These are phyloP conservation scores for Triticum turgidum DNA, from an alignment of 176 grass and related monocot species.

Conservation along the genomic window DNA sequence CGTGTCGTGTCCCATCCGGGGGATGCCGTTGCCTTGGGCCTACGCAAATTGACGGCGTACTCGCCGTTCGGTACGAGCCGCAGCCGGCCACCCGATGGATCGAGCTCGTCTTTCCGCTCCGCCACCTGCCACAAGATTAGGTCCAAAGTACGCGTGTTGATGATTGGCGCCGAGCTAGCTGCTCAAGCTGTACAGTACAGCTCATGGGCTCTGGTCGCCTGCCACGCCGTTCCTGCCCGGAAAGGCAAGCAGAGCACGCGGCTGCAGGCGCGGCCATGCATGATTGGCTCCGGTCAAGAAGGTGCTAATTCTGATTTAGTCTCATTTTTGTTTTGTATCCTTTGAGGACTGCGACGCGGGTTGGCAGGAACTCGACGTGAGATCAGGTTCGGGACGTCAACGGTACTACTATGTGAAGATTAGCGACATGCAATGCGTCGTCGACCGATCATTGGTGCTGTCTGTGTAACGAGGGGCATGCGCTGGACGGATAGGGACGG, in stretches of 20 bases:
- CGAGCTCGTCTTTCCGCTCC: neutral
- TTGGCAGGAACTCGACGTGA: neutral
- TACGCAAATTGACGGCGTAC: slow-evolving; percentile 22
- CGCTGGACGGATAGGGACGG: neutral
- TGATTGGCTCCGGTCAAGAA: neutral
- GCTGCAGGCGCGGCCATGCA: neutral
- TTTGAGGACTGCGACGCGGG: neutral
- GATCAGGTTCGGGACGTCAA: too few relatives aligned
- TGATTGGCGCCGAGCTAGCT: neutral
- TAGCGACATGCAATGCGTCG: neutral
- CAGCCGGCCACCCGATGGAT: neutral
- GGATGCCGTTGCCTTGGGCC: neutral
- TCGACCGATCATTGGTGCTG: too few relatives aligned
- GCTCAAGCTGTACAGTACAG: neutral
- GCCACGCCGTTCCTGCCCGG: neutral
- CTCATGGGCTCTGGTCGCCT: neutral
- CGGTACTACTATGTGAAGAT: neutral
- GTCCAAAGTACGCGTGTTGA: neutral
- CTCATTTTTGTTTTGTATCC: too few relatives aligned
- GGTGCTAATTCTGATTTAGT: too few relatives aligned
- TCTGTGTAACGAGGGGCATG: neutral
- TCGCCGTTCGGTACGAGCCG: slow-evolving; percentile 23
- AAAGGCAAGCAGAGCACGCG: neutral
- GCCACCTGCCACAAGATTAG: neutral
- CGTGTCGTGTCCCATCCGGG: slow-evolving; percentile 6